These are phyloP conservation scores for Fusarium foetens DNA, from an alignment of 2,329 filamentous ascomycete species.

Conservation along the genomic window DNA sequence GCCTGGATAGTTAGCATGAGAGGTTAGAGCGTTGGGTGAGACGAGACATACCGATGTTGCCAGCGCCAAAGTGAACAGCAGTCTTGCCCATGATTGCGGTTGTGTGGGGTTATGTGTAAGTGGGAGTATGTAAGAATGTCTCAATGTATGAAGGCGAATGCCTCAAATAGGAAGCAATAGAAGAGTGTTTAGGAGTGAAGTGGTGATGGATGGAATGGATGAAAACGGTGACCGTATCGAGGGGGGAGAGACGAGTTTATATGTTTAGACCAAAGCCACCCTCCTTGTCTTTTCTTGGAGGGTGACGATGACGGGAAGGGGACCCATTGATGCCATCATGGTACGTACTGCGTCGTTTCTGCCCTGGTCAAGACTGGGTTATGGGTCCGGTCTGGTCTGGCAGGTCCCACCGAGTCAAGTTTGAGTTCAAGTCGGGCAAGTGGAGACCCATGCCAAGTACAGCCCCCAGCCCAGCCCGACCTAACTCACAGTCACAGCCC, in stretches of 20 bases:
- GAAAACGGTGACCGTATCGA: constrained; percentile 34
- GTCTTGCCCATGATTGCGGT: constrained; percentile 63
- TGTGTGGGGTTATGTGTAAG: constrained; percentile 15
- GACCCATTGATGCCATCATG: constrained; percentile 25
- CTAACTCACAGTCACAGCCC: not conserved
- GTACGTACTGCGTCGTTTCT: constrained; percentile 22
- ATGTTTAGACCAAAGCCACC: constrained; percentile 29
- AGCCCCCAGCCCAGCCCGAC: not conserved
- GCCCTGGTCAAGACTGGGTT: not conserved
- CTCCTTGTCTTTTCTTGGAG: constrained; percentile 8
- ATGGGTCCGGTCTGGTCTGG: not conserved
- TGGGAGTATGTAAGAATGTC: not conserved
- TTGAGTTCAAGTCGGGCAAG: constrained; percentile 8
- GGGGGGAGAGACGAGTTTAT: constrained; percentile 38
- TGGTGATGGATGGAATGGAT: not conserved
- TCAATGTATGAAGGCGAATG: not conserved
- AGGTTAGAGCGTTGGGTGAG: not conserved
- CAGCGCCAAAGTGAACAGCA: constrained; percentile 86
- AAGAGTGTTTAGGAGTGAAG: not conserved
- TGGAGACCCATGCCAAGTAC: constrained; percentile 16
- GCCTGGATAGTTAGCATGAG: constrained; percentile 49
- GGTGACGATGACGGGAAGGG: constrained; percentile 21
- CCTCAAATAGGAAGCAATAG: not conserved
- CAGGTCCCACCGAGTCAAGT: constrained; percentile 7
- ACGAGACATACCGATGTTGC: constrained; percentile 75